These are phyloP conservation scores for Diplocarpon rosae DNA, from an alignment of 2,329 filamentous ascomycete genomes.

Conservation along the genomic window DNA sequence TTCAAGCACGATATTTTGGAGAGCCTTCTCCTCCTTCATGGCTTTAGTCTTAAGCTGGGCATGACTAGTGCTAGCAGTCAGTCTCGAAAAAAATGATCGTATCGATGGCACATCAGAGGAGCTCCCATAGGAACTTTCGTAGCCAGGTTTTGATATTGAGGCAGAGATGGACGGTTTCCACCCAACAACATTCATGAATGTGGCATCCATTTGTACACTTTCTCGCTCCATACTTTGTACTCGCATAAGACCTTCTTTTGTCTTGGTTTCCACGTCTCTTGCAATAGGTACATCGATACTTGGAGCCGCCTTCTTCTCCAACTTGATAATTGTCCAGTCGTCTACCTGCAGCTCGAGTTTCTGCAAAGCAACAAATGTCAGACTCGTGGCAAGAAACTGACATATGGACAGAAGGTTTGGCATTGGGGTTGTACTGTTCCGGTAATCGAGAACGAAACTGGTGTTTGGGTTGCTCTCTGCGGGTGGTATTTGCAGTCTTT, in stretches of 20 bases:
- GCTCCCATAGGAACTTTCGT: conserved; percentile 32
- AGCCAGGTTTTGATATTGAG: conserved; percentile 19
- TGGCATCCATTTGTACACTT: conserved; percentile 83
- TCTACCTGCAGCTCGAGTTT: conserved; percentile 86
- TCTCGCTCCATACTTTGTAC: conserved; percentile 71
- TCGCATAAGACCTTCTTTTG: conserved; percentile 81
- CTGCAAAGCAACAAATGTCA: conserved; percentile 88
- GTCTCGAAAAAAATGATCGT: conserved; percentile 67
- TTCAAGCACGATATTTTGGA: conserved; percentile 53
- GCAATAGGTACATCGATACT: conserved; percentile 63
- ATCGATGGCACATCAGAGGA: conserved; percentile 50
- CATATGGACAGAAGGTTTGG: conserved; percentile 78
- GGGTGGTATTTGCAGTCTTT: conserved; percentile 63
- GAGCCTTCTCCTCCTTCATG: conserved; percentile 49
- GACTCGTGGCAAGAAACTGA: conserved; percentile 86
- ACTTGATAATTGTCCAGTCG: conserved; percentile 65
- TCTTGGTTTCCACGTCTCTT: conserved; percentile 67
- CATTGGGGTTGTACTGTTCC: conserved; percentile 76
- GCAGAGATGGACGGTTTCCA: conserved; percentile 57
- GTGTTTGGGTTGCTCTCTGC: conserved; percentile 61
- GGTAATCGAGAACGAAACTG: conserved; percentile 89
- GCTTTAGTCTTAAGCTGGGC: conserved; percentile 41
- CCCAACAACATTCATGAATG: conserved; percentile 76
- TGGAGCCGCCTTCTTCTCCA: conserved; percentile 80
- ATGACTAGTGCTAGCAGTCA: conserved; percentile 49